These are phyloP conservation scores for Cicer chorassanicum DNA, from an alignment of 306 rosid genomes.

Conservation along the genomic window DNA sequence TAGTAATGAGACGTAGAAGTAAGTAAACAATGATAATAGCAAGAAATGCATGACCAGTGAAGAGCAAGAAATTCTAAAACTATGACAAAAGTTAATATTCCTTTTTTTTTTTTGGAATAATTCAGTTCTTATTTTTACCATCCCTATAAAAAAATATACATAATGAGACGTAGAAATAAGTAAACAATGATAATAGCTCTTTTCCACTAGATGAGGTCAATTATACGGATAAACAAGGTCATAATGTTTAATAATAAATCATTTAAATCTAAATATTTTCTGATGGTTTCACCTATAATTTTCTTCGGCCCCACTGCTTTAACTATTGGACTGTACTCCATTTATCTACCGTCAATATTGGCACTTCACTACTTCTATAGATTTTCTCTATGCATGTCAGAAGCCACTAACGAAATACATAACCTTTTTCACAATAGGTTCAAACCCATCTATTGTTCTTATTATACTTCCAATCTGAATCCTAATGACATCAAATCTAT, in stretches of 20 bases:
- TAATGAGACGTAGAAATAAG: constrained; percentile 27
- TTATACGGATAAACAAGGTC: not conserved
- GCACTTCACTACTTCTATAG: not conserved
- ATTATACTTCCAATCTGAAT: not conserved
- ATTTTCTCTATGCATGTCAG: not conserved
- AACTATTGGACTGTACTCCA: not conserved
- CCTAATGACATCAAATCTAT: not conserved
- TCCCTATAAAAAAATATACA: constrained; percentile 34
- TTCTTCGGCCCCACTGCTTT: not conserved
- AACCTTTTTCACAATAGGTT: not conserved
- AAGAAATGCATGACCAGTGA: not conserved
- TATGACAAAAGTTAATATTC: not conserved
- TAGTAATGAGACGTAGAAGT: constrained; percentile 15
- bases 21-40: constrained; percentile 17
- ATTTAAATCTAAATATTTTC: not conserved
- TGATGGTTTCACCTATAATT: constrained; percentile 2
- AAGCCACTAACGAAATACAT: not conserved
- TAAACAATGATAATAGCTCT: constrained; percentile 3
- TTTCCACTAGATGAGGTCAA: not conserved
- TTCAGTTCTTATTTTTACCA: constrained; percentile 31
- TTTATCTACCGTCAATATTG: not conserved
- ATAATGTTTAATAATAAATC: not conserved
- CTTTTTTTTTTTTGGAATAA: not conserved
- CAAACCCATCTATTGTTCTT: not conserved
- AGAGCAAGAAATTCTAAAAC: constrained; percentile 24